Conservation (phyloP, 2,329 filamentous ascomycete species). For the Hysterium pulicare region DNA sequence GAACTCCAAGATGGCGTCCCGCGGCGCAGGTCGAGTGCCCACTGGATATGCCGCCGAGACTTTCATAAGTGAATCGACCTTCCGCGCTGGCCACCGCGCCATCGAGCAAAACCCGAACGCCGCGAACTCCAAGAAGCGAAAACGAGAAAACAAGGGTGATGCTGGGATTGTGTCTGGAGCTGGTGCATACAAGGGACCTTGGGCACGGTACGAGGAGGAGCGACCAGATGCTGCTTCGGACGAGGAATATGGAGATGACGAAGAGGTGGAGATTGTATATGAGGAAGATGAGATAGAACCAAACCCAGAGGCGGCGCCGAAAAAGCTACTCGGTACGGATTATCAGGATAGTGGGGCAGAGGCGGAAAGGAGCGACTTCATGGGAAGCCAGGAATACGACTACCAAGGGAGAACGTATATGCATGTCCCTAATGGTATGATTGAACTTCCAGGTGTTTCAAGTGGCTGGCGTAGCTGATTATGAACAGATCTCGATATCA, state of each 20-base stretch:
- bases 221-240: slow-evolving; percentile 65
- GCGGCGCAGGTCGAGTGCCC: slow-evolving; percentile 36
- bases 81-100: slow-evolving; percentile 81
- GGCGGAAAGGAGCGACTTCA: slow-evolving; percentile 79
- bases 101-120: slow-evolving; percentile 58
- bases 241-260: slow-evolving; percentile 61
- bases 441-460: background rate
- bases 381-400: slow-evolving; percentile 78
- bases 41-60: slow-evolving; percentile 88
- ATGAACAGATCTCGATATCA: slow-evolving; percentile 32
- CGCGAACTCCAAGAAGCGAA: slow-evolving; percentile 66
- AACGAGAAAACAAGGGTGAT: slow-evolving; percentile 81
- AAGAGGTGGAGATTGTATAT: slow-evolving; percentile 69
- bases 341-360: slow-evolving; percentile 45
- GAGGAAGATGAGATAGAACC: slow-evolving; percentile 69
- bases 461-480: slow-evolving; percentile 4
- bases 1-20: no score
- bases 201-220: slow-evolving; percentile 79
- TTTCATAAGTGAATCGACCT: slow-evolving; percentile 84
- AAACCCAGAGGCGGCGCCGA: slow-evolving; percentile 58
- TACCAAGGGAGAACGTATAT: slow-evolving; percentile 97
- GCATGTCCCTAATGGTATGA: slow-evolving; percentile 73
- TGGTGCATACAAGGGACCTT: slow-evolving; percentile 87
- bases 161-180: slow-evolving; percentile 80
- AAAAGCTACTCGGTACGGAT: slow-evolving; percentile 54